Evolutionary conservation across 352 stramenopile species (phyloP).

Genomic region (Phytophthora brassicae): DNA sequence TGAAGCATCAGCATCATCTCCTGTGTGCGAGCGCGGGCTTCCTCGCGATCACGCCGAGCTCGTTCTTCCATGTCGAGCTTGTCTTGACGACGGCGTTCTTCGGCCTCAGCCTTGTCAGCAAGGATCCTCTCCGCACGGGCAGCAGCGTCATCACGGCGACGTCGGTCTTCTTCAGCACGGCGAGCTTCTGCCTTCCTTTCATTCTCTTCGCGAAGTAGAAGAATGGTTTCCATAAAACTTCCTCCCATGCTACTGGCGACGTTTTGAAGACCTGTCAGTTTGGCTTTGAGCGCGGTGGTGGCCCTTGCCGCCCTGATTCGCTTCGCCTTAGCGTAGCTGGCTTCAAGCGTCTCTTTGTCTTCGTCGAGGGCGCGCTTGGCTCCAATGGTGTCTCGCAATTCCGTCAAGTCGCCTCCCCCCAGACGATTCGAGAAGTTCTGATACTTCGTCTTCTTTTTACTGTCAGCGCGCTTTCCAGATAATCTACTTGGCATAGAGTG

Average conservation of each 20-base stretch:
- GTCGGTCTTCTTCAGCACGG: neutral
- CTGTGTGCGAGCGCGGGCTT: neutral
- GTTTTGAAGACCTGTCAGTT: neutral
- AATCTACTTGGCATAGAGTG: neutral
- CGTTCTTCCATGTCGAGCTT: neutral
- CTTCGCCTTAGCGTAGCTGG: slow-evolving; percentile 6
- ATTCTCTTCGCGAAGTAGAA: slow-evolving; percentile 5
- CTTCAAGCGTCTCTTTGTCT: neutral
- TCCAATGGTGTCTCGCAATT: neutral
- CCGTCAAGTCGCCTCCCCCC: neutral
- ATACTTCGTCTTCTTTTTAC: neutral
- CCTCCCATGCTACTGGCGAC: neutral
- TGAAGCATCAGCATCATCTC: neutral
- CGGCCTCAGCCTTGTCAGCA: neutral
- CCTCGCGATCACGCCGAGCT: neutral
- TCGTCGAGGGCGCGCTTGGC: neutral
- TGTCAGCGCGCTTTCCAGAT: neutral
- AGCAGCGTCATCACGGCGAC: neutral
- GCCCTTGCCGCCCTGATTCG: neutral
- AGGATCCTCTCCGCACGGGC: neutral
- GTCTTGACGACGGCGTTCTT: slow-evolving; percentile 1
- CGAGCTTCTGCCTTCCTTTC: neutral
- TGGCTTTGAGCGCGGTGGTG: neutral
- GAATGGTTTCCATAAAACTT: neutral
- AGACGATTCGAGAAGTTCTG: neutral